Evolutionary conservation across 2,329 filamentous ascomycete species (phyloP), one percentile per base, ranked within the genome.

Genomic region (Pseudogymnoascus sp.): DNA sequence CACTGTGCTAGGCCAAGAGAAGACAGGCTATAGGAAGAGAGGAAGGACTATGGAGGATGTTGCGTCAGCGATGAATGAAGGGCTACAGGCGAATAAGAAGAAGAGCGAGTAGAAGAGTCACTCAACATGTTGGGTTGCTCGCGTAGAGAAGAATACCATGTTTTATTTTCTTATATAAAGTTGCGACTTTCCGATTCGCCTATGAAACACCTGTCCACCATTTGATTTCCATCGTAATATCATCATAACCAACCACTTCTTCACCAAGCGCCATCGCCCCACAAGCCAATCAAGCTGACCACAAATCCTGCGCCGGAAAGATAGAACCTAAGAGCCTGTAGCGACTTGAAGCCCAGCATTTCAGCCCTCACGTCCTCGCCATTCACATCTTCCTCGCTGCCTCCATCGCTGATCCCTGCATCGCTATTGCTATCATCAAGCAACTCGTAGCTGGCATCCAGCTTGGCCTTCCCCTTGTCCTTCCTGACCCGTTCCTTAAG

Each of bases 381-480:
- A 69, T 87, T 87, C 65, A 84, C 68, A 56, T 71, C 70, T 31
- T 75, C 74, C 35, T 75, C 77, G 68, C 73, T 73, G 68, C 83
- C 85, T 74, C 81, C 80, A 42, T 78, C 78, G 35, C 78, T 77
- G 59, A 75, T 76, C 38, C 56, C 68, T 18, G 70, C 70, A 65
- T 83, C 79, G 66, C 77, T 80, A 66, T 77, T 76, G n/a, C 78
- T 74, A 28, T 85, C 80, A 47, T 82, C 79, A 23, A 89, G 77
- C 8, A 89, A 83, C 75, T 91, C 87, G 75, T 89, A 90, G 79
- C 84, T 90, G 53, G 84, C 82, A 73, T 91, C 88, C 79, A 90
- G 83, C 65, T 70, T 69, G 21, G 25, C n/a, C 61, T 66, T 67
- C 14, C 59, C 60, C 61, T 70, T 70, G 7, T 62, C 61, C 59